These are phyloP conservation scores for Tulasnella sp. DNA, from an alignment of 768 basidiomycete species.

Conservation along the genomic window DNA sequence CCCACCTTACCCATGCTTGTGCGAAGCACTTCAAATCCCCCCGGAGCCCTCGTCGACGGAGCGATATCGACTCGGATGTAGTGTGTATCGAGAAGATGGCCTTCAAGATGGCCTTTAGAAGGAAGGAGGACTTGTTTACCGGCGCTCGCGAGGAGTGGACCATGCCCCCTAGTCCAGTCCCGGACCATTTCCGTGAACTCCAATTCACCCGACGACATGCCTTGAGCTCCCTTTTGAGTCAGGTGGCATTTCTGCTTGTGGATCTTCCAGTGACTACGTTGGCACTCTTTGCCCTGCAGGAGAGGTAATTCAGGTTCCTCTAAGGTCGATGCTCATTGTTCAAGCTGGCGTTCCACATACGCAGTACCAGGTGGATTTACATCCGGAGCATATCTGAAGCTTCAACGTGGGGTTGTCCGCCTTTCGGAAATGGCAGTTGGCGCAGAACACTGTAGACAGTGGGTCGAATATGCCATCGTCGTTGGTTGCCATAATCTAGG, in stretches of 20 bases:
- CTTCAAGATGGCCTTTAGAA: neutral
- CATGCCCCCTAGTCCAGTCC: neutral
- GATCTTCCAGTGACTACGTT: neutral
- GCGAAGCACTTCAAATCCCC: neutral
- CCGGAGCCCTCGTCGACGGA: neutral
- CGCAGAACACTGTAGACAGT: neutral
- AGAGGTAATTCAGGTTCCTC: neutral
- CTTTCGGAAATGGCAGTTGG: neutral
- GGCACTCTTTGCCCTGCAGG: neutral
- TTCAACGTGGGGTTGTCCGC: neutral
- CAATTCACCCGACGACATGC: too few species aligned
- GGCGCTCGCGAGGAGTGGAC: neutral
- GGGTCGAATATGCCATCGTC: neutral
- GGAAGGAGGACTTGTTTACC: neutral
- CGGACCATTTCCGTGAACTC: neutral
- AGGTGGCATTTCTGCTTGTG: neutral
- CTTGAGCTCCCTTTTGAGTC: neutral
- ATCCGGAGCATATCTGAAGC: neutral
- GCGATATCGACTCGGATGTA: neutral
- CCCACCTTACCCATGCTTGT: neutral
- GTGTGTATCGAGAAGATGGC: neutral
- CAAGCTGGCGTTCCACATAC: neutral
- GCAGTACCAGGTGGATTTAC: neutral
- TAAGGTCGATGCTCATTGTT: neutral
- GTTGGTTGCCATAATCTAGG: neutral